Conservation (phyloP, 2,329 filamentous ascomycete species). For the Talaromyces sp. region DNA sequence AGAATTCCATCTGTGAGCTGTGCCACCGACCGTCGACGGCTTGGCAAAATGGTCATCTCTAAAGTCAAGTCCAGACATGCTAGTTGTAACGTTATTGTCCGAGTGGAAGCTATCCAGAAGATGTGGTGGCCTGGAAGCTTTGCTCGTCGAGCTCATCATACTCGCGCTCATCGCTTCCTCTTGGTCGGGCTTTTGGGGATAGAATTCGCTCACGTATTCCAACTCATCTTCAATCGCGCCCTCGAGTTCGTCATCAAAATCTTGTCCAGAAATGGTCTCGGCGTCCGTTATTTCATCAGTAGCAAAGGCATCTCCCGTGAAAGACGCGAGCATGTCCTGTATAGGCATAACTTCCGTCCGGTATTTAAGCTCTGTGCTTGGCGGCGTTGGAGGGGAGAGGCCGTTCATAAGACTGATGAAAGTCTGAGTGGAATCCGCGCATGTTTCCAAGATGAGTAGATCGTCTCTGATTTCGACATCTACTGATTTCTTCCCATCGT, state of each 20-base stretch:
- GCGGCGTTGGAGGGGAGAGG: slow-evolving; percentile 74
- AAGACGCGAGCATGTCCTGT: slow-evolving; percentile 81
- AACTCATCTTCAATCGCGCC: slow-evolving; percentile 34
- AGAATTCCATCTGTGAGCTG: slow-evolving; percentile 75
- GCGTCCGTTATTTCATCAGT: slow-evolving; percentile 21
- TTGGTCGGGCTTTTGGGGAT: slow-evolving; percentile 38
- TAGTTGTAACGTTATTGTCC: slow-evolving; percentile 49
- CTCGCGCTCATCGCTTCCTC: slow-evolving; percentile 38
- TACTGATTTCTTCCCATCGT: slow-evolving; percentile 59
- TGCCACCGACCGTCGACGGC: slow-evolving; percentile 55
- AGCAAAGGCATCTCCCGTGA: slow-evolving; percentile 76
- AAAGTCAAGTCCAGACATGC: slow-evolving; percentile 61
- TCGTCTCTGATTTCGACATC: slow-evolving; percentile 80
- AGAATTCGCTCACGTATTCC: slow-evolving; percentile 53
- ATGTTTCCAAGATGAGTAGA: slow-evolving; percentile 85
- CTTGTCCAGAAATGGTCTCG: slow-evolving; percentile 38
- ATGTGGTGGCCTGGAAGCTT: slow-evolving; percentile 31
- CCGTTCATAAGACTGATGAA: slow-evolving; percentile 73
- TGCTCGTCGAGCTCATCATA: slow-evolving; percentile 33
- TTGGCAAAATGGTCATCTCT: slow-evolving; percentile 72
- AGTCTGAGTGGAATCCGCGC: slow-evolving; percentile 94
- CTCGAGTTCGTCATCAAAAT: slow-evolving; percentile 35
- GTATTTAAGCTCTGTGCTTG: slow-evolving; percentile 78
- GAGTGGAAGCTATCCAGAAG: slow-evolving; percentile 49
- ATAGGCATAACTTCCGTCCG: slow-evolving; percentile 80